These are phyloP conservation scores for Talaromyces albobiverticillius DNA, from an alignment of 2,329 filamentous ascomycete species.

Conservation along the genomic window DNA sequence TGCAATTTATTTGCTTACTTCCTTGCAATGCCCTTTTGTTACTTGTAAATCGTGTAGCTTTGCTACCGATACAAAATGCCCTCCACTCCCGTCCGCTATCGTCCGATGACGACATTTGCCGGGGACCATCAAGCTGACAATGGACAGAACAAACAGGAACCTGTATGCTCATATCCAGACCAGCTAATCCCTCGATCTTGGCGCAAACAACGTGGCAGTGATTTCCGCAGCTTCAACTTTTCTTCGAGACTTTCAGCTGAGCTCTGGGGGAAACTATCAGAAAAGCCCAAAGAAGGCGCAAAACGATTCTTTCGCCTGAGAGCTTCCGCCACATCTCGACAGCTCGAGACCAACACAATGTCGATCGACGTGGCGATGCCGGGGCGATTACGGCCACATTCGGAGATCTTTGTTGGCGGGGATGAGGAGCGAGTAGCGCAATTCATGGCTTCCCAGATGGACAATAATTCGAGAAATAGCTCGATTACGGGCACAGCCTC, in stretches of 20 bases:
- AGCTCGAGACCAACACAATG: slow-evolving; percentile 18
- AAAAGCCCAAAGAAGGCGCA: slow-evolving; percentile 43
- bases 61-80: neutral
- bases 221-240: slow-evolving; percentile 9
- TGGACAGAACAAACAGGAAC: slow-evolving; percentile 2
- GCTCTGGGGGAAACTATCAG: slow-evolving; percentile 41
- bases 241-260: neutral
- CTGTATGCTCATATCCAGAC: slow-evolving; percentile 4
- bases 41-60: neutral
- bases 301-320: slow-evolving; percentile 46
- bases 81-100: slow-evolving; percentile 5
- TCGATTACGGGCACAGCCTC: neutral
- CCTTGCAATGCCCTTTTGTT: neutral
- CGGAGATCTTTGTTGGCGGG: slow-evolving; percentile 34
- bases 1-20: neutral
- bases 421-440: slow-evolving; percentile 32
- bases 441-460: slow-evolving; percentile 13
- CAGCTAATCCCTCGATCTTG: slow-evolving; percentile 3
- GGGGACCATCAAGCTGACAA: slow-evolving; percentile 3
- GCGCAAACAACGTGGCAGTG: slow-evolving; percentile 3
- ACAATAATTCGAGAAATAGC: slow-evolving; percentile 11
- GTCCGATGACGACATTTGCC: slow-evolving; percentile 11
- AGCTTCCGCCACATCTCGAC: slow-evolving; percentile 23
- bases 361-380: slow-evolving; percentile 25
- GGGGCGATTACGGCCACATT: slow-evolving; percentile 30